Evolutionary conservation across 352 stramenopile genomes (phyloP).

Genomic region (Globisporangium nunn): DNA sequence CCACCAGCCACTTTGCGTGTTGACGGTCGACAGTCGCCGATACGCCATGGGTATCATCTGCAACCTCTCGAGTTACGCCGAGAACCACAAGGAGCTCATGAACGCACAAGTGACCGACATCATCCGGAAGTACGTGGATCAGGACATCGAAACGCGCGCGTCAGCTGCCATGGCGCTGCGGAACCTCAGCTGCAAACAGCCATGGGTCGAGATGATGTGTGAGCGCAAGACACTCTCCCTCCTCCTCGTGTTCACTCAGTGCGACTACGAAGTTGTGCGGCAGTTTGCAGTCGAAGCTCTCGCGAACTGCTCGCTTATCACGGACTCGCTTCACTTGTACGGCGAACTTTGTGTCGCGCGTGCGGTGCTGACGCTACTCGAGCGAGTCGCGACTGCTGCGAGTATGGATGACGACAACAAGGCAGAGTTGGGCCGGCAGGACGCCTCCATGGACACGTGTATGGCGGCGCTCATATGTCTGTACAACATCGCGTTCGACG

Average conservation of each 20-base stretch:
- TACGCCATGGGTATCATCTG: conserved; percentile 67
- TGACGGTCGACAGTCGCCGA: conserved; percentile 39
- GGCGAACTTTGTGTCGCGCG: conserved; percentile 49
- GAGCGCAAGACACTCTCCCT: conserved; percentile 61
- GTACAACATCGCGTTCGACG: conserved; percentile 57
- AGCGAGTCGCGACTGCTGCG: conserved; percentile 9
- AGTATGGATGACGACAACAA: neutral
- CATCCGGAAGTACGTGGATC: conserved; percentile 64
- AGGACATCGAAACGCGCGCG: conserved; percentile 56
- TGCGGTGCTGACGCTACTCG: conserved; percentile 44
- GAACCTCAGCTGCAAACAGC: conserved; percentile 65
- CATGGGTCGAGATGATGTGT: conserved; percentile 78
- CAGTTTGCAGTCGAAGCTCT: conserved; percentile 64
- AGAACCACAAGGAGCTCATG: conserved; percentile 81
- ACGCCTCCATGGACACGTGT: conserved; percentile 29
- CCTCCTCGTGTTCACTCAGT: conserved; percentile 47
- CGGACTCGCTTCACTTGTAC: conserved; percentile 67
- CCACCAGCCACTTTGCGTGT: conserved; percentile 3
- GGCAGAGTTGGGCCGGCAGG: neutral
- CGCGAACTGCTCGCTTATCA: conserved; percentile 72
- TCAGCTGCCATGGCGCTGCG: conserved; percentile 66
- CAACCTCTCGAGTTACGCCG: conserved; percentile 66
- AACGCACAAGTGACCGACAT: conserved; percentile 58
- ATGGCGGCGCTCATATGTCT: conserved; percentile 68
- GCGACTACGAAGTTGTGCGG: conserved; percentile 38